phyloP scores from a whole-genome alignment of 495 filamentous ascomycete species.

The Podospora sp. region DNA sequence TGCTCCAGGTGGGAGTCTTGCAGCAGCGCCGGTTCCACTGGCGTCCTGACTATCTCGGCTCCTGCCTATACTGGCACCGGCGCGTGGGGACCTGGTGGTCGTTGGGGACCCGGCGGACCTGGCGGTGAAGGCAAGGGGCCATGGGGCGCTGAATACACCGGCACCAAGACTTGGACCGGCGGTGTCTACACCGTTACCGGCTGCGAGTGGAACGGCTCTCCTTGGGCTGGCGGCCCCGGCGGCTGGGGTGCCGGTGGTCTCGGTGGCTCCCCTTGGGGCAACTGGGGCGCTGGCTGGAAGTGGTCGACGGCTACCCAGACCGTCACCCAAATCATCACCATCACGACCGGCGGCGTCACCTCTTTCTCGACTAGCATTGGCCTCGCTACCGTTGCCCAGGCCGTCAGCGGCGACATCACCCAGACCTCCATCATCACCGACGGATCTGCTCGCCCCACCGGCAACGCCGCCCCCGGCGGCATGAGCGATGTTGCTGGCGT shows the following conservation, averaged over 20 bases:
- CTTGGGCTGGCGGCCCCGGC: slow-evolving; percentile 50
- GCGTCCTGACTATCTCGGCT: slow-evolving; percentile 45
- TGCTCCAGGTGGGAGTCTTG: slow-evolving; percentile 44
- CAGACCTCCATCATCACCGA: slow-evolving; percentile 29
- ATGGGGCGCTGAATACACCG: slow-evolving; percentile 18
- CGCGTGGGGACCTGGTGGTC: slow-evolving; percentile 12
- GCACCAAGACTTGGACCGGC: slow-evolving; percentile 44
- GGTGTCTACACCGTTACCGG: slow-evolving; percentile 52
- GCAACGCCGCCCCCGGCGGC: neutral
- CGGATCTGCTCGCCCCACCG: slow-evolving; percentile 19
- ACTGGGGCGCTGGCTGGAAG: slow-evolving; percentile 49
- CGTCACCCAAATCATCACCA: slow-evolving; percentile 40
- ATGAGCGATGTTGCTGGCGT: slow-evolving; percentile 31
- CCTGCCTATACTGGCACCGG: slow-evolving; percentile 44
- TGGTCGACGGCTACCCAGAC: slow-evolving; percentile 35
- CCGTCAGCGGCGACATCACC: slow-evolving; percentile 44
- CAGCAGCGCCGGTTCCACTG: slow-evolving; percentile 42
- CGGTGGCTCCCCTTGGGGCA: slow-evolving; percentile 45
- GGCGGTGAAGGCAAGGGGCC: slow-evolving; percentile 16
- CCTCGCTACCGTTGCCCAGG: slow-evolving; percentile 43
- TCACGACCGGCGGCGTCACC: slow-evolving; percentile 41
- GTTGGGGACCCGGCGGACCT: slow-evolving; percentile 9
- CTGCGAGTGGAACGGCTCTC: slow-evolving; percentile 49
- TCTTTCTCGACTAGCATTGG: slow-evolving; percentile 42
- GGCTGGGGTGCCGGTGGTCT: slow-evolving; percentile 40